phyloP scores from a whole-genome alignment of 129 eudicot genomes.

The Centaurea solstitialis region DNA sequence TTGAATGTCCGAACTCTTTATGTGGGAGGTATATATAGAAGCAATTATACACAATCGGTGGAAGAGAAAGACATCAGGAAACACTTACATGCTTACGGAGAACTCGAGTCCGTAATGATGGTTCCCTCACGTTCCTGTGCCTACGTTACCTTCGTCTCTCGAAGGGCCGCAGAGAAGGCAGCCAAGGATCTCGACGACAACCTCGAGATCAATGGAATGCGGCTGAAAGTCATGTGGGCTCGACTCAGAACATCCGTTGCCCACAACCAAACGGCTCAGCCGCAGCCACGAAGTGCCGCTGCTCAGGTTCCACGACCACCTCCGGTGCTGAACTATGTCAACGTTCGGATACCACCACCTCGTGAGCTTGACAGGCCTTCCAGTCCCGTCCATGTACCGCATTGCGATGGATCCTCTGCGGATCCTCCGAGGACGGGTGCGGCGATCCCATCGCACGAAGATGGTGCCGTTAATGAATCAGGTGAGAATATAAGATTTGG shows the following conservation, averaged over 20 bases:
- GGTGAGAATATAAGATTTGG: slow-evolving; percentile 32
- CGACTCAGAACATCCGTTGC: too few relatives aligned
- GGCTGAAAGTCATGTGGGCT: too few relatives aligned
- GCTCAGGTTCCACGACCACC: slow-evolving; percentile 37
- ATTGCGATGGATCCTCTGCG: slow-evolving; percentile 40
- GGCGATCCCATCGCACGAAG: slow-evolving; percentile 60
- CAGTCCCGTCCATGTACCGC: too few relatives aligned
- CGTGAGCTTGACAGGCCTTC: slow-evolving; percentile 62
- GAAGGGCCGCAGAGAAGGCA: too few relatives aligned
- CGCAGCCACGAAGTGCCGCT: slow-evolving; percentile 54
- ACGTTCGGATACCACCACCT: slow-evolving; percentile 66
- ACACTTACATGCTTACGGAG: too few relatives aligned
- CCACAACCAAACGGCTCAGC: slow-evolving; percentile 50
- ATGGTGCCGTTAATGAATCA: slow-evolving; percentile 45
- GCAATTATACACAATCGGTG: too few relatives aligned
- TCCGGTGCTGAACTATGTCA: slow-evolving; percentile 57
- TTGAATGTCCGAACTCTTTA: slow-evolving; percentile 86
- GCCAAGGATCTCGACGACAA: too few relatives aligned
- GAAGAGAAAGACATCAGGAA: too few relatives aligned
- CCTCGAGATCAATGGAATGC: too few relatives aligned
- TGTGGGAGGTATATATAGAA: slow-evolving; percentile 41
- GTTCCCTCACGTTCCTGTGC: too few relatives aligned
- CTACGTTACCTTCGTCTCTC: too few relatives aligned
- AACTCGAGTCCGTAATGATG: too few relatives aligned
- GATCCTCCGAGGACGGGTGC: slow-evolving; percentile 95